Evolutionary conservation across 257 asterid genomes (phyloP).

Genomic region (Capsicum baccatum): DNA sequence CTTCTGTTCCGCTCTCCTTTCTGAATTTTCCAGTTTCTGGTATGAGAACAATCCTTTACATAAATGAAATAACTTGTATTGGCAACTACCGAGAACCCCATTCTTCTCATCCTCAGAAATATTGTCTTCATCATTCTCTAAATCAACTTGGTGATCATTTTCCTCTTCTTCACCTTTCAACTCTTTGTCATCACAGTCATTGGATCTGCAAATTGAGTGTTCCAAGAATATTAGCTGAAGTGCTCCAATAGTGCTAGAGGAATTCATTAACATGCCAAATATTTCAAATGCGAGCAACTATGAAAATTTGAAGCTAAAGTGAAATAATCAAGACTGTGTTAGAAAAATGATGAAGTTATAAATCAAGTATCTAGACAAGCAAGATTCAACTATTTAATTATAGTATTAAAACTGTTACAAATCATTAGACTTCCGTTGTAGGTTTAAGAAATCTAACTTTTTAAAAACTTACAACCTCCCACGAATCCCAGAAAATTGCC

Average conservation of each 20-base stretch:
- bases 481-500: neutral
- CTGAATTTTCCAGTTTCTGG: slow-evolving; percentile 49
- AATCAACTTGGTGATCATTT: slow-evolving; percentile 30
- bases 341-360: neutral
- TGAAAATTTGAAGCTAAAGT: neutral
- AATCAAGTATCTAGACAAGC: neutral
- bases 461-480: neutral
- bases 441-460: neutral
- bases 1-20: slow-evolving; percentile 38
- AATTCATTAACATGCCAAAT: neutral
- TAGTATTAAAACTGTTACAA: neutral
- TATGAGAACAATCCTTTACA: slow-evolving; percentile 63
- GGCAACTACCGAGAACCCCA: slow-evolving; percentile 33
- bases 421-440: neutral
- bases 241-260: neutral
- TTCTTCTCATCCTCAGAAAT: slow-evolving; percentile 32
- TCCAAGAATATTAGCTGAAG: neutral
- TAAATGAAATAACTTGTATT: slow-evolving; percentile 46
- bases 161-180: neutral
- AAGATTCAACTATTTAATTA: neutral
- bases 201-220: neutral
- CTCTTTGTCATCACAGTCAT: slow-evolving; percentile 31
- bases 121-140: slow-evolving; percentile 30
- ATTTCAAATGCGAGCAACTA: neutral
- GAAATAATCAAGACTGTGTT: neutral